phyloP scores from a whole-genome alignment of 441 rosid species.

The Adansonia gregorii region DNA sequence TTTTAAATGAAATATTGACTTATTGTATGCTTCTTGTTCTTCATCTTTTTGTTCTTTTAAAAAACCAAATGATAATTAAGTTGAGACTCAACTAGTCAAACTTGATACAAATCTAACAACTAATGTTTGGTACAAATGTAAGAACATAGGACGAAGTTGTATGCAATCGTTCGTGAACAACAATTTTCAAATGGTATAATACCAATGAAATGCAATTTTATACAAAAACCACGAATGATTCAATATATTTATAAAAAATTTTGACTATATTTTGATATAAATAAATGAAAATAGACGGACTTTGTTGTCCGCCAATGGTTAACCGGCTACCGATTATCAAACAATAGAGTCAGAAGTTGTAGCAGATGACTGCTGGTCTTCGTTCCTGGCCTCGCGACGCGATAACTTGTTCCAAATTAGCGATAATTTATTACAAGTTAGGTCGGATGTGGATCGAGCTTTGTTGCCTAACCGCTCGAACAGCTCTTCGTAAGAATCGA shows the following conservation, averaged over 20 bases:
- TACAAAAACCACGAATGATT: too few species aligned
- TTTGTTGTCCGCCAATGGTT: not conserved
- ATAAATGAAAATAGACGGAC: not conserved
- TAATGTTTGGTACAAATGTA: too few species aligned
- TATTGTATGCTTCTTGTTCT: too few species aligned
- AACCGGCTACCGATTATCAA: not conserved
- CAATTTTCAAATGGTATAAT: too few species aligned
- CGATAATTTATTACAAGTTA: too few species aligned
- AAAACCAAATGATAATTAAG: too few species aligned
- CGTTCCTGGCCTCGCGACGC: not conserved
- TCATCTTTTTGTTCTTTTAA: too few species aligned
- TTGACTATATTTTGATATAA: not conserved
- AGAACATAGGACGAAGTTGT: not conserved
- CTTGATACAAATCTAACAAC: too few species aligned
- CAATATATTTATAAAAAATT: not conserved
- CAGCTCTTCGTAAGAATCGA: not conserved
- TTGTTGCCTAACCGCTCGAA: not conserved
- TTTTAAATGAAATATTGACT: too few species aligned
- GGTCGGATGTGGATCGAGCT: not conserved
- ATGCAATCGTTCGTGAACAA: not conserved
- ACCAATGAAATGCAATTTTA: too few species aligned
- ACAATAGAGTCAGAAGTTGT: not conserved
- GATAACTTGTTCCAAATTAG: not conserved
- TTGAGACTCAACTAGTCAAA: too few species aligned
- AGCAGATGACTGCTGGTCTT: not conserved